These are phyloP conservation scores for Lentinus brumalis DNA, from an alignment of 768 basidiomycete species.

Conservation along the genomic window DNA sequence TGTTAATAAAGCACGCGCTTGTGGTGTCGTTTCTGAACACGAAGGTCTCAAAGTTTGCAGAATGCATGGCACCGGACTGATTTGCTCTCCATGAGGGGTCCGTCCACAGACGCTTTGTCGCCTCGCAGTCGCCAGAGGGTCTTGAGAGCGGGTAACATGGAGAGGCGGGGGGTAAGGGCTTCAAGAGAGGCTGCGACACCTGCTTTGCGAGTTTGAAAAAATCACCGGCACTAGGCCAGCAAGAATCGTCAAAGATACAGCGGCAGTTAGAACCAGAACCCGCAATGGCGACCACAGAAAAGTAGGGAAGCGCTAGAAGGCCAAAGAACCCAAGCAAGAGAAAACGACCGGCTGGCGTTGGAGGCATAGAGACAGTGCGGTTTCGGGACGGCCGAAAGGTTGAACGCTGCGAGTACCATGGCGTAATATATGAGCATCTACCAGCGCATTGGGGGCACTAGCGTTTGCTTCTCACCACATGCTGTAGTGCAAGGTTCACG, in stretches of 20 bases:
- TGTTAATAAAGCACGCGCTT: conserved; percentile 53
- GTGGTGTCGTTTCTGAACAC: conserved; percentile 47
- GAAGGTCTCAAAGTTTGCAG: conserved; percentile 35
- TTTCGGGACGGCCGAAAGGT: too few relatives aligned
- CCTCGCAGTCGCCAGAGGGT: conserved; percentile 40
- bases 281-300: background rate
- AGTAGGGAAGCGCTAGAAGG: background rate
- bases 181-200: conserved; percentile 47
- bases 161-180: conserved; percentile 42
- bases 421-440: too few relatives aligned
- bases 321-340: background rate
- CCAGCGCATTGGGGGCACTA: too few relatives aligned
- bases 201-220: conserved; percentile 37
- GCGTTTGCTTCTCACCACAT: too few relatives aligned
- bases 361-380: background rate
- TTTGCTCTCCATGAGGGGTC: conserved; percentile 45
- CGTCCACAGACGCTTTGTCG: conserved; percentile 28
- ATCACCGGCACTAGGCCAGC: conserved; percentile 43
- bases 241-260: conserved; percentile 37
- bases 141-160: conserved; percentile 42
- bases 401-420: too few relatives aligned
- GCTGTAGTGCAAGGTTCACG: too few relatives aligned
- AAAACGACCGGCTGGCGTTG: background rate
- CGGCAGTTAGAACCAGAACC: conserved; percentile 4
- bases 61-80: conserved; percentile 43